These are phyloP conservation scores for Passiflora organensis DNA, from an alignment of 345 rosid species.

Conservation along the genomic window DNA sequence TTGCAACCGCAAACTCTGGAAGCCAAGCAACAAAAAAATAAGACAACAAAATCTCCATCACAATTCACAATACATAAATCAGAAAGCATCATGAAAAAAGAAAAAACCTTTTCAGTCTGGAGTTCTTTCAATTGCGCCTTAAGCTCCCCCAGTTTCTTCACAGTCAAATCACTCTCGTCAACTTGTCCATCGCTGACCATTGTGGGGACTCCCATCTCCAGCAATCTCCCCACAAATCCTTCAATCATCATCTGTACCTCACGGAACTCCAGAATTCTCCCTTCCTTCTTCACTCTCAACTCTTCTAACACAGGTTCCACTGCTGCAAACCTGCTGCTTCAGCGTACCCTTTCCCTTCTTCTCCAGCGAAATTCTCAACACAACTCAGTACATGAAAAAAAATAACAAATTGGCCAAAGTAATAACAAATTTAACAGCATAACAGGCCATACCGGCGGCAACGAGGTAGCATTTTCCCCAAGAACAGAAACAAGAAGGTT, in stretches of 20 bases:
- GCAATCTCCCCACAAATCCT: conserved; percentile 62
- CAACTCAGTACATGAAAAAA: neutral
- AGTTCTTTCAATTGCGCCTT: conserved; percentile 70
- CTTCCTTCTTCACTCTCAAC: conserved; percentile 47
- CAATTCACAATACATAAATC: neutral
- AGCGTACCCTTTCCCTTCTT: conserved; percentile 61
- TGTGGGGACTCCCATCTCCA: conserved; percentile 29
- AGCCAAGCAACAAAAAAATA: conserved; percentile 11
- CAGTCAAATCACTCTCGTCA: conserved; percentile 57
- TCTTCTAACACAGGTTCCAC: conserved; percentile 51
- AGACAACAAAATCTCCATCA: neutral
- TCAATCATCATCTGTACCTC: conserved; percentile 48
- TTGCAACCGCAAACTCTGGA: conserved; percentile 65
- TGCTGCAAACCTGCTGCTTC: conserved; percentile 56
- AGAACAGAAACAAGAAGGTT: conserved; percentile 47
- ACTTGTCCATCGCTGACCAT: conserved; percentile 31
- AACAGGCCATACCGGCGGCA: conserved; percentile 57
- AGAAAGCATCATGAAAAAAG: neutral
- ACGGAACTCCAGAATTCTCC: conserved; percentile 43
- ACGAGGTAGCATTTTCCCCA: conserved; percentile 44
- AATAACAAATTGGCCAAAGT: conserved; percentile 13
- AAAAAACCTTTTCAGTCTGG: conserved; percentile 63
- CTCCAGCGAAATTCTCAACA: conserved; percentile 1
- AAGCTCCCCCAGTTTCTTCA: conserved; percentile 58
- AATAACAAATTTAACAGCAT: neutral